Percentiles rank a stretch among this genome's conserved stretches.
These are phyloP conservation scores for Cruciata laevipes DNA, from an alignment of 257 asterid species.

Conservation along the genomic window DNA sequence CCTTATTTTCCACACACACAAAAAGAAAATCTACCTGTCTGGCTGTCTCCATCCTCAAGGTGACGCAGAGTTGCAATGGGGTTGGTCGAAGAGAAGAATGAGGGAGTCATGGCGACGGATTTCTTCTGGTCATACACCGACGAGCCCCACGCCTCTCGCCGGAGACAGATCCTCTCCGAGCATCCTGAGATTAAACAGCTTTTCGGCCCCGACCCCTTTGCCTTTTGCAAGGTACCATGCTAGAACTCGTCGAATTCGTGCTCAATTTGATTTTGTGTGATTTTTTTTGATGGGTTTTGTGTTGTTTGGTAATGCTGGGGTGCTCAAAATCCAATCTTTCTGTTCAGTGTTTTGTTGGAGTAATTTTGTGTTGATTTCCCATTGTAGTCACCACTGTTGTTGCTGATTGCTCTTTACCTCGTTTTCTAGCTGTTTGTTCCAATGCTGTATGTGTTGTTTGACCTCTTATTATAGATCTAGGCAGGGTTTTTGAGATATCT, in stretches of 20 bases:
- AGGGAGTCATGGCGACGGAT: conserved; percentile 68
- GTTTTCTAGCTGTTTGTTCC: not conserved
- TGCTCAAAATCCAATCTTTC: not conserved
- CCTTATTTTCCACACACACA: not conserved
- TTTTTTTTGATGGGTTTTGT: not conserved
- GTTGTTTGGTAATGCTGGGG: not conserved
- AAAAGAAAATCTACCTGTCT: conserved; percentile 1
- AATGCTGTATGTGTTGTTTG: not conserved
- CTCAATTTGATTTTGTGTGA: not conserved
- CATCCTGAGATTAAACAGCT: conserved; percentile 78
- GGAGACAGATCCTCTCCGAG: conserved; percentile 78
- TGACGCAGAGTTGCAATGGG: conserved; percentile 35
- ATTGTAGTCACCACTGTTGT: not conserved
- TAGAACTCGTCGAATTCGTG: not conserved
- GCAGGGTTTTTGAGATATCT: not conserved
- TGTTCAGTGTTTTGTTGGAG: not conserved
- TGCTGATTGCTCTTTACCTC: not conserved
- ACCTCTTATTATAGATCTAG: not conserved
- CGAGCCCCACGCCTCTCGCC: conserved; percentile 91
- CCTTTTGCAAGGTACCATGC: conserved; percentile 58
- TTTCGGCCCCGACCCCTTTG: conserved; percentile 88
- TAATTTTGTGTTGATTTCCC: not conserved
- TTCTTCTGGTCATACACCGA: conserved; percentile 93
- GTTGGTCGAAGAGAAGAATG: conserved; percentile 32
- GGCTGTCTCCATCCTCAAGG: not conserved